Conservation (phyloP, 106 monocot species). For the Posidonia australis region DNA sequence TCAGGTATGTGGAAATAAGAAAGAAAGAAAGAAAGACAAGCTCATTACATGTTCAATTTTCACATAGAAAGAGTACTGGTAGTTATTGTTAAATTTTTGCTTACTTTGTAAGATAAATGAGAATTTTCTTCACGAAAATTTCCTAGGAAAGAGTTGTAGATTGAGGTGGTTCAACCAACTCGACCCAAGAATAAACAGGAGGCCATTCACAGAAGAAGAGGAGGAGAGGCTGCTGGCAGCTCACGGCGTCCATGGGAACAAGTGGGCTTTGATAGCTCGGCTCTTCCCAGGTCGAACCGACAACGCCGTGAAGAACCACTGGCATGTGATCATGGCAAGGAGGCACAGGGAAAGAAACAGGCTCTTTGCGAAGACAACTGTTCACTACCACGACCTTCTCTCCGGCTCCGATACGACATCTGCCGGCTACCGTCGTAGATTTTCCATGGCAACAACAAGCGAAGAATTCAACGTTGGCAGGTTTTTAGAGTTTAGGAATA, state of each 20-base stretch:
- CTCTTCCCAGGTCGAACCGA: constrained; percentile 25
- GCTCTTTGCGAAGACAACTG: neutral
- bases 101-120: no score
- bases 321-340: constrained; percentile 25
- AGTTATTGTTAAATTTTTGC: no score
- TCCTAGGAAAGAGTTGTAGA: constrained; percentile 79
- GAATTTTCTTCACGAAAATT: no score
- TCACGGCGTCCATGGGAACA: constrained; percentile 13
- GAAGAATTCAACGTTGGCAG: neutral
- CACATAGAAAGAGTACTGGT: no score
- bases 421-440: neutral
- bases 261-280: constrained; percentile 21
- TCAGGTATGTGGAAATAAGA: constrained; percentile 33
- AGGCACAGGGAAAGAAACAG: constrained; percentile 8
- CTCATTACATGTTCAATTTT: no score
- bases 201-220: constrained; percentile 8
- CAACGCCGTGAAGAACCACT: constrained; percentile 31
- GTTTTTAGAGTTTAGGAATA: neutral
- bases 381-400: neutral
- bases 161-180: constrained; percentile 95
- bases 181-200: constrained; percentile 73
- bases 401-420: no score
- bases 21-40: neutral
- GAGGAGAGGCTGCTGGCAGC: constrained; percentile 4
- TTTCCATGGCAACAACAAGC: neutral